Conservation (phyloP, 805 yeast species). For the Kluyveromyces nonfermentans region DNA sequence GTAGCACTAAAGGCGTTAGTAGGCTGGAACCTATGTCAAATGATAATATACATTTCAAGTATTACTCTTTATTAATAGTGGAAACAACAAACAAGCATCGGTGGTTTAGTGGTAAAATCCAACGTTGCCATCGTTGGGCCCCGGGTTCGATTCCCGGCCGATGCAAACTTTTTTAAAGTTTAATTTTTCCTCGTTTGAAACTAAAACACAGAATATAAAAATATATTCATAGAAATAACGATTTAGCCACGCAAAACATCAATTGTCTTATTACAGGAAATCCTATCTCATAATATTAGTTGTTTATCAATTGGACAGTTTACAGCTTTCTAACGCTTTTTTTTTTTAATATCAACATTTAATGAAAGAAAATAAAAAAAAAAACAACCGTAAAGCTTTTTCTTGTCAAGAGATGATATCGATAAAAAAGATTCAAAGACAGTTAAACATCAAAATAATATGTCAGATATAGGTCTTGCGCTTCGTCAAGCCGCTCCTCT, state of each 20-base stretch:
- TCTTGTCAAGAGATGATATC: not conserved
- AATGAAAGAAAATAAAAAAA: not conserved
- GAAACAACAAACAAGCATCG: constrained; percentile 13
- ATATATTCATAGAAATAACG: no score
- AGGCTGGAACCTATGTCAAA: no score
- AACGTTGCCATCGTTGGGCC: constrained; percentile 27
- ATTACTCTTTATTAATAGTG: no score
- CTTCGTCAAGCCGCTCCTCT: constrained; percentile 81
- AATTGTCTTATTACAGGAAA: no score
- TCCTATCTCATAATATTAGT: no score
- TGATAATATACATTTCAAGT: not conserved
- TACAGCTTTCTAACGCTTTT: no score
- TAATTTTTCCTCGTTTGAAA: not conserved
- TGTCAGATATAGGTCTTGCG: constrained; percentile 40
- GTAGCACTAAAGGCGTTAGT: no score
- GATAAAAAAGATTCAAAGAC: not conserved
- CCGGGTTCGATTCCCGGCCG: constrained; percentile 28
- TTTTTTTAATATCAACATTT: not conserved
- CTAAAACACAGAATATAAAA: no score
- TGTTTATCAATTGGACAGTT: no score
- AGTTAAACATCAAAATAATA: constrained; percentile 3
- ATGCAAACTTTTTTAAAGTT: constrained; percentile 13
- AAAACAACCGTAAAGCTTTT: not conserved
- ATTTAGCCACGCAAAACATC: no score
- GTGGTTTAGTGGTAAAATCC: constrained; percentile 27